Conservation (phyloP, 2,329 filamentous ascomycete genomes). For the Zymoseptoria crescenta region DNA sequence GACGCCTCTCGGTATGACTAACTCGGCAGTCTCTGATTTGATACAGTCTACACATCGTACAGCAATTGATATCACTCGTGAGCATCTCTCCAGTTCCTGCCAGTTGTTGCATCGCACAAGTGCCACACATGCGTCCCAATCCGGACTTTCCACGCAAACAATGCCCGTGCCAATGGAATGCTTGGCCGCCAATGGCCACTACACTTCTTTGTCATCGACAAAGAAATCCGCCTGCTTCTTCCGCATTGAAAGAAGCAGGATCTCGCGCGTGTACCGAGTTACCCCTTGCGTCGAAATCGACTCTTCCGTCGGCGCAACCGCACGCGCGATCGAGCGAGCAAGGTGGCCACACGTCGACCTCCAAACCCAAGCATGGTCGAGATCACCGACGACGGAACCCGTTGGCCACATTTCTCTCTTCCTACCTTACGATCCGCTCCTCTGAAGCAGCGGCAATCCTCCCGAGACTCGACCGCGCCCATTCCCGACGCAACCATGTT, state of each 20-base stretch:
- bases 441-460: neutral
- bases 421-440: neutral
- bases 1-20: neutral
- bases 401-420: neutral
- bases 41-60: neutral
- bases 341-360: neutral
- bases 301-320: neutral
- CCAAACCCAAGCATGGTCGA: neutral
- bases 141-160: neutral
- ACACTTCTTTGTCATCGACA: slow-evolving; percentile 9
- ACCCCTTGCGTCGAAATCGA: neutral
- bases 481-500: neutral
- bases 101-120: neutral
- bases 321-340: neutral
- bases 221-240: neutral
- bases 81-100: neutral
- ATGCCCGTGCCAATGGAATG: slow-evolving; percentile 10
- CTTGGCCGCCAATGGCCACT: slow-evolving; percentile 7
- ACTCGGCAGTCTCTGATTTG: neutral
- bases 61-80: neutral
- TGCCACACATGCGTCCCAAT: neutral
- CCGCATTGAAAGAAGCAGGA: neutral
- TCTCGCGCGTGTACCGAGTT: neutral
- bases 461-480: neutral
- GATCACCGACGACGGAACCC: neutral